phyloP scores from a whole-genome alignment of 208 protist genomes.

The Acanthamoeba castellanii region DNA sequence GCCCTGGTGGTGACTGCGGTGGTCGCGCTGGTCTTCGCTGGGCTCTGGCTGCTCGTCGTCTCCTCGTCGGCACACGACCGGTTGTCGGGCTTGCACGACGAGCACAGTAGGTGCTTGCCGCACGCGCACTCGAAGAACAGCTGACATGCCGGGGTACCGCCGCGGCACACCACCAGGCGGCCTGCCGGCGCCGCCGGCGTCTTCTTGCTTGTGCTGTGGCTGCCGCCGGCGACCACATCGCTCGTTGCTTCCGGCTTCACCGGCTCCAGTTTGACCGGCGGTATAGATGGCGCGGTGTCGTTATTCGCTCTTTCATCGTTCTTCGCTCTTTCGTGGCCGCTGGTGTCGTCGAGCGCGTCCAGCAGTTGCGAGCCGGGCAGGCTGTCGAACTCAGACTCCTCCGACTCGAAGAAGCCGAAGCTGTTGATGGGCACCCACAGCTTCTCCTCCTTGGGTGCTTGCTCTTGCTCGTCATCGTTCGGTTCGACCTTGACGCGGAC shows the following conservation, averaged over 20 bases:
- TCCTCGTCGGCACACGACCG: background rate
- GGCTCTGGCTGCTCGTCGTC: no score
- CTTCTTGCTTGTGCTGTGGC: background rate
- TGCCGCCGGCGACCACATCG: background rate
- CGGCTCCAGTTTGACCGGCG: background rate
- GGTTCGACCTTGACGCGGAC: background rate
- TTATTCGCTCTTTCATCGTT: background rate
- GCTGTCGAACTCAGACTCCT: background rate
- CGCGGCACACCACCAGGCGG: background rate
- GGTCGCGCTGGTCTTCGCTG: no score
- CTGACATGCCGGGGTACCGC: background rate
- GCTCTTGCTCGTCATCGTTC: background rate
- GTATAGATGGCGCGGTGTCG: background rate
- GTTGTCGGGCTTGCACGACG: background rate
- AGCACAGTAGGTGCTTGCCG: background rate
- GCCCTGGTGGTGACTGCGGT: background rate
- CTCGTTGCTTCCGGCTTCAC: background rate
- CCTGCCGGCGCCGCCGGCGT: background rate
- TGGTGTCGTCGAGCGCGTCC: background rate
- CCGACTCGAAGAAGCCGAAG: background rate
- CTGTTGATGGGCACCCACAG: background rate
- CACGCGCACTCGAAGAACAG: conserved; percentile 18
- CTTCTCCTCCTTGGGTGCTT: background rate
- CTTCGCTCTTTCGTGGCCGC: background rate
- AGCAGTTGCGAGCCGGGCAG: background rate